A percentile compares a stretch with the other conserved stretches of the same genome.
Conservation (phyloP, 1,284 basidiomycete genomes). For the Vanrija sp. region DNA sequence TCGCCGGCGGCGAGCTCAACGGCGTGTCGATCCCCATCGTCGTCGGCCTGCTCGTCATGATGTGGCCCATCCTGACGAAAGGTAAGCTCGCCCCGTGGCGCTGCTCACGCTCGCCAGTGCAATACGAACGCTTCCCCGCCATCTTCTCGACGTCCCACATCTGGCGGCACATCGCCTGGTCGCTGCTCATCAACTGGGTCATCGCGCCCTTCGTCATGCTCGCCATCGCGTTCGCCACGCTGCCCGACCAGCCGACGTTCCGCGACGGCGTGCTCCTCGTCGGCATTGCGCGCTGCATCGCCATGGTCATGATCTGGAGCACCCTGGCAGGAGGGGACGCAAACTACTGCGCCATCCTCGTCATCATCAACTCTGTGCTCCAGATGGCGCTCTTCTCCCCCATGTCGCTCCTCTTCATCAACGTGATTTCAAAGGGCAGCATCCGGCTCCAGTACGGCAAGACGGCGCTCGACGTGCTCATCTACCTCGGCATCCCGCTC, state of each 20-base stretch:
- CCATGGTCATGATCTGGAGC: constrained; percentile 84
- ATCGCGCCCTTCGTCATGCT: constrained; percentile 77
- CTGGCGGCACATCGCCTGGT: constrained; percentile 69
- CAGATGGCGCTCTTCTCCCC: constrained; percentile 78
- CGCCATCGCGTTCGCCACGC: constrained; percentile 74
- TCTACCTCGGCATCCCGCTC: constrained; percentile 70
- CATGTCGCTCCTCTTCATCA: constrained; percentile 69
- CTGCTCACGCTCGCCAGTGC: constrained; percentile 57
- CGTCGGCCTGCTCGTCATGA: constrained; percentile 77
- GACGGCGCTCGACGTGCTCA: constrained; percentile 67
- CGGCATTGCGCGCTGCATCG: constrained; percentile 58
- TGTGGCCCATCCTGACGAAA: constrained; percentile 70
- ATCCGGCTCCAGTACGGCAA: constrained; percentile 62
- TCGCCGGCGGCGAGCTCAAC: constrained; percentile 29
- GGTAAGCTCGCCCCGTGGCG: constrained; percentile 7
- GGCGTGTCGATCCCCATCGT: constrained; percentile 57
- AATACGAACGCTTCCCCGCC: constrained; percentile 65
- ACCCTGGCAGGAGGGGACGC: constrained; percentile 68
- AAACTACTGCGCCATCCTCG: constrained; percentile 70
- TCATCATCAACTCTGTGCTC: constrained; percentile 58
- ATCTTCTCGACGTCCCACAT: constrained; percentile 58
- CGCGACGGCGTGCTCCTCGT: constrained; percentile 58
- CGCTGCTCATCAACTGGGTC: constrained; percentile 76
- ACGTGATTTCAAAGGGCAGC: constrained; percentile 58
- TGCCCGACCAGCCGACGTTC: constrained; percentile 64